Conservation (phyloP, 768 basidiomycete genomes). For the Cystofilobasidium ferigula region DNA sequence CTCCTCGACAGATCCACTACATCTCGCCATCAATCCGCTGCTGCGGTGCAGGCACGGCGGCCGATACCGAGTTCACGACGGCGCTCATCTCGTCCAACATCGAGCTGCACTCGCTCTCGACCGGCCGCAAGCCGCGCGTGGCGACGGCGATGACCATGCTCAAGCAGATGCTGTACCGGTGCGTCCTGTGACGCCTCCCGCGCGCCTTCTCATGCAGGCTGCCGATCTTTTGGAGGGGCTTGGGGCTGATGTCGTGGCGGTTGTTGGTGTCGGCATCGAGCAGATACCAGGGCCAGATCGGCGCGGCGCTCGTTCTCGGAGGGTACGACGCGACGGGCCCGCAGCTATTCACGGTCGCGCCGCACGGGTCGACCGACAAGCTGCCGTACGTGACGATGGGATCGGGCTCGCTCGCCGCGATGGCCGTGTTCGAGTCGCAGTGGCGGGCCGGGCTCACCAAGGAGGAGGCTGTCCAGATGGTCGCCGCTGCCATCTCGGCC, state of each 20-base stretch:
- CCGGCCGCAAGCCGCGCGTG: slow-evolving; percentile 81
- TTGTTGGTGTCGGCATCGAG: too few relatives aligned
- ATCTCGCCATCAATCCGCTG: slow-evolving; percentile 91
- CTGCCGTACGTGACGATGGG: slow-evolving; percentile 99
- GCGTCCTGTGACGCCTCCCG: slow-evolving; percentile 28
- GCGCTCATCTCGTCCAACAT: slow-evolving; percentile 93
- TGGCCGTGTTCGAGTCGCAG: slow-evolving; percentile 87
- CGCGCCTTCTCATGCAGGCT: not conserved
- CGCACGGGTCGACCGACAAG: slow-evolving; percentile 97
- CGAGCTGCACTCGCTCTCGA: slow-evolving; percentile 79
- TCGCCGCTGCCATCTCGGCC: slow-evolving; percentile 74
- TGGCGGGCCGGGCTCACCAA: slow-evolving; percentile 80
- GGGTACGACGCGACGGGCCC: slow-evolving; percentile 91
- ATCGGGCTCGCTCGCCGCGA: slow-evolving; percentile 86
- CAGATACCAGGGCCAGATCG: slow-evolving; percentile 86
- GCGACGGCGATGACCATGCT: slow-evolving; percentile 99
- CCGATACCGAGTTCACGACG: slow-evolving; percentile 91
- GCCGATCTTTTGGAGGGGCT: not conserved
- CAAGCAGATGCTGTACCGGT: slow-evolving; percentile 89
- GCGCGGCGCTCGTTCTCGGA: slow-evolving; percentile 89
- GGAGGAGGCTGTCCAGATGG: slow-evolving; percentile 67
- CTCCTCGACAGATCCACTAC: slow-evolving; percentile 69
- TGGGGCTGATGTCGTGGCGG: not conserved
- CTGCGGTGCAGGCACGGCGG: slow-evolving; percentile 98
- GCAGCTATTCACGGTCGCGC: slow-evolving; percentile 88